Evolutionary conservation across 163 green algal species (phyloP), one percentile per base, ranked within the genome.

Genomic region (Chlamydomonas reinhardtii): DNA sequence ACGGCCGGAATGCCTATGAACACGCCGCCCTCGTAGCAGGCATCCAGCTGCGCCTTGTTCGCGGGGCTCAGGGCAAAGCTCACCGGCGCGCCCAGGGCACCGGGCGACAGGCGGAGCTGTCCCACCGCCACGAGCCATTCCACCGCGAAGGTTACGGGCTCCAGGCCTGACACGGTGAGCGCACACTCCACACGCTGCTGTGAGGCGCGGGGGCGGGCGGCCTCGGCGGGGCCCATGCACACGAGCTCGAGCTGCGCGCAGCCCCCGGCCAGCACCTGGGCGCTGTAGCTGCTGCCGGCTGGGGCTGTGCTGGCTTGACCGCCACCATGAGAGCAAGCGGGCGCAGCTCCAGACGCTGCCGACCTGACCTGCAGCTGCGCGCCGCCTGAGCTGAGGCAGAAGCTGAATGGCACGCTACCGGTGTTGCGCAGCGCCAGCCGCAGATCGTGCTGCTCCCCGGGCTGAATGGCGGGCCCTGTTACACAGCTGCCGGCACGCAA

Each of bases 361-460:
- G 17, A 20, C 70, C 29, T 5, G 25, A 69, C n/a, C 16, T 16
- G n/a, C 2, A 68, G 43, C 72, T n/a, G 73, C 12, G 72, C 9
- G 39, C 43, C 52, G 25, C 72, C 72, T 12, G 39, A 17, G 29
- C 22, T 39, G 25, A 77, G 72, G 6, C 34, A 0, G 27, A 65
- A 77, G 43, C 27, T 80, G 73, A 80, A 80, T 2, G 73, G n/a
- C 0, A 80, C 31, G 6, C 15, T 3, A 3, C 73, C 73, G 8
- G 73, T 68, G 73, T 80, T 80, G n/a, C 14, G 11, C n/a, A 80
- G n/a, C 52, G n/a, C 52, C 52, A 80, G 52, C 3, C 48, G 73
- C 16, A 80, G 19, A 12, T 16, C 15, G 20, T 31, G 31, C n/a
- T 69, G 15, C 48, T 80, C n/a, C 8, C 73, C 73, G 17, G 73